Evolutionary conservation across 331 rosid species (phyloP).

Genomic region (Saraca asoca): DNA sequence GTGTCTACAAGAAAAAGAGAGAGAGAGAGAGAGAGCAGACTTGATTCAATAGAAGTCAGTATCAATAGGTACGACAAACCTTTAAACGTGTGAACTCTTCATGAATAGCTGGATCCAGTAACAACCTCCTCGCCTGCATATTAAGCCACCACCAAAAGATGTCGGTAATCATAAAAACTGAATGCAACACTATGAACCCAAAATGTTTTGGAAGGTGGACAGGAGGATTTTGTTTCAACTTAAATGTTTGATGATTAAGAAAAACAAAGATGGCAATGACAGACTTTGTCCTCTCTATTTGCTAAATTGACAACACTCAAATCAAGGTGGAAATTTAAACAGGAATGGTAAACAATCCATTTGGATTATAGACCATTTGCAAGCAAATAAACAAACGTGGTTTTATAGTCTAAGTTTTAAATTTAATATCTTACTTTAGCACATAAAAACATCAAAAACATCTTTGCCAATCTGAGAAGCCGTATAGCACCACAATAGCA

Average conservation of each 20-base stretch:
- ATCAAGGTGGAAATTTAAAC: too few species aligned
- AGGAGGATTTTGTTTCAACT: background rate
- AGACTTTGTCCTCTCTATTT: too few species aligned
- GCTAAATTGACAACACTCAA: too few species aligned
- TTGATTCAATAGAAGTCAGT: slow-evolving; percentile 11
- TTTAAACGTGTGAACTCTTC: slow-evolving; percentile 90
- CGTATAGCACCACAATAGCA: background rate
- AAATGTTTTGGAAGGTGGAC: slow-evolving; percentile 9
- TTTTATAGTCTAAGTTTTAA: too few species aligned
- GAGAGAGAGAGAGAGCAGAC: background rate
- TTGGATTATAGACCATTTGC: too few species aligned
- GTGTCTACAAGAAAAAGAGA: too few species aligned
- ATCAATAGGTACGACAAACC: slow-evolving; percentile 53
- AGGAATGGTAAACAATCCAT: too few species aligned
- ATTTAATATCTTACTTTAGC: too few species aligned
- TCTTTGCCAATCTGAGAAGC: background rate
- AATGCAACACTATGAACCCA: slow-evolving; percentile 16
- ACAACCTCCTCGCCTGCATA: slow-evolving; percentile 76
- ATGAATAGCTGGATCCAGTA: slow-evolving; percentile 92
- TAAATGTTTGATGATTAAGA: background rate
- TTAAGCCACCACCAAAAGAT: background rate
- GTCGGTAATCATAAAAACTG: background rate
- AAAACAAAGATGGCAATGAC: background rate
- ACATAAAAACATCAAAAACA: too few species aligned
- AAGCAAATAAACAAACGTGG: too few species aligned